Evolutionary conservation across 2,329 filamentous ascomycete species (phyloP).

Genomic region (Exophiala alcalophila): DNA sequence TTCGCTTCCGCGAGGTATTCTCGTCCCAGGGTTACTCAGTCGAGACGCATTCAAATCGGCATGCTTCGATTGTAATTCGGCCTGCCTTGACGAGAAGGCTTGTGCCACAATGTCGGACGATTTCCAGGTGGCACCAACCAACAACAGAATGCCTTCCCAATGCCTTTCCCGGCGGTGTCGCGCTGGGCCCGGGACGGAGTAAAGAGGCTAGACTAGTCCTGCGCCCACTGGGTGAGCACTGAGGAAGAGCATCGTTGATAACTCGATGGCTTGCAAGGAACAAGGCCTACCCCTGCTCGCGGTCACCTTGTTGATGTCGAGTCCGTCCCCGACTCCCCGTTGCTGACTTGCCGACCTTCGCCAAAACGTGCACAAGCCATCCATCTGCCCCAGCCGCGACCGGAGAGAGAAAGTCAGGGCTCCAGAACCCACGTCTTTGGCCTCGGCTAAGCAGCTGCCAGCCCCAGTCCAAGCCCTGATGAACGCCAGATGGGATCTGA

Average conservation of each 20-base stretch:
- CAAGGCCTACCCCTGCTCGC: constrained; percentile 9
- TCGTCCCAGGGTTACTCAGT: constrained; percentile 22
- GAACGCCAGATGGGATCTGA: constrained; percentile 13
- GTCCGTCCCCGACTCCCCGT: constrained; percentile 16
- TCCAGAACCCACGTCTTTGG: constrained; percentile 29
- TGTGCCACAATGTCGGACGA: constrained; percentile 26
- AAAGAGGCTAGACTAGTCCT: constrained; percentile 8
- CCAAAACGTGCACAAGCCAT: constrained; percentile 15
- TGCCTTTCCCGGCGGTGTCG: constrained; percentile 19
- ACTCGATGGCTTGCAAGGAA: constrained; percentile 15
- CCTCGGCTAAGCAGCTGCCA: constrained; percentile 7
- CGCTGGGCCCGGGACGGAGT: constrained; percentile 21
- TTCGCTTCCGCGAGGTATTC: constrained; percentile 9
- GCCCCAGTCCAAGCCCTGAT: neutral
- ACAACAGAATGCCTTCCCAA: constrained; percentile 14
- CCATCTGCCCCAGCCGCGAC: constrained; percentile 17
- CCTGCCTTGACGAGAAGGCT: constrained; percentile 19
- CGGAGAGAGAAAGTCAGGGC: too few species aligned
- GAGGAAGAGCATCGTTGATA: constrained; percentile 15
- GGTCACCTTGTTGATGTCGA: constrained; percentile 2
- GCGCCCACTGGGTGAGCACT: constrained; percentile 12
- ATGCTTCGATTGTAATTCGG: constrained; percentile 20
- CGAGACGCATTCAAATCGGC: constrained; percentile 20
- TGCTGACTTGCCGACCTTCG: constrained; percentile 21
- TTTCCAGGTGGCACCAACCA: constrained; percentile 26